Percentiles rank a stretch among this genome's conserved stretches.
Evolutionary conservation across 176 grass and related monocot species (phyloP).

Genomic region (Juncus effusus): DNA sequence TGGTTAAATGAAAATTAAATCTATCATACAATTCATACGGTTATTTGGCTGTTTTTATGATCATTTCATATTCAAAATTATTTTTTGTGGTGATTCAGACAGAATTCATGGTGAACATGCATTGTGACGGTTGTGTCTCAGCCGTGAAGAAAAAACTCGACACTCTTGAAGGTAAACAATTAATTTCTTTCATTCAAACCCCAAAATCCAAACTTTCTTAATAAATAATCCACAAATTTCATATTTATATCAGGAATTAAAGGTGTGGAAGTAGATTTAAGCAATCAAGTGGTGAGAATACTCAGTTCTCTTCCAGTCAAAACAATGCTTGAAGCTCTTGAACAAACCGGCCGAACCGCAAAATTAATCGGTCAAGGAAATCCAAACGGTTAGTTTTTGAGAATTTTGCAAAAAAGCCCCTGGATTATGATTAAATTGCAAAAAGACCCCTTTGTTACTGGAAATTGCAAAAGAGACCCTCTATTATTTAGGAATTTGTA

Average conservation of each 20-base stretch:
- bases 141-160: conserved; percentile 61
- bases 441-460: too few relatives aligned
- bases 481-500: too few relatives aligned
- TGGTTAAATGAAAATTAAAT: not conserved
- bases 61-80: conserved; percentile 8
- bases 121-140: conserved; percentile 84
- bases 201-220: conserved; percentile 1
- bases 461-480: too few relatives aligned
- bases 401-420: not conserved
- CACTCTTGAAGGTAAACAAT: conserved; percentile 56
- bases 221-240: conserved; percentile 6
- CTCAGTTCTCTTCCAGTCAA: conserved; percentile 75
- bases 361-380: conserved; percentile 90
- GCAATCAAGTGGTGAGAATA: conserved; percentile 82
- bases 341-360: conserved; percentile 61
- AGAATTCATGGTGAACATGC: conserved; percentile 99
- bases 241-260: conserved; percentile 56
- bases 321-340: conserved; percentile 69
- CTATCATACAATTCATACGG: not conserved
- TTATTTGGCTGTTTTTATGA: not conserved
- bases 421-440: too few relatives aligned
- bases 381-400: conserved; percentile 56
- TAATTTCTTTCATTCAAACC: conserved; percentile 9
- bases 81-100: conserved; percentile 45
- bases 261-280: conserved; percentile 77